Conservation (phyloP, 768 basidiomycete species). For the Leccinum broughii region DNA sequence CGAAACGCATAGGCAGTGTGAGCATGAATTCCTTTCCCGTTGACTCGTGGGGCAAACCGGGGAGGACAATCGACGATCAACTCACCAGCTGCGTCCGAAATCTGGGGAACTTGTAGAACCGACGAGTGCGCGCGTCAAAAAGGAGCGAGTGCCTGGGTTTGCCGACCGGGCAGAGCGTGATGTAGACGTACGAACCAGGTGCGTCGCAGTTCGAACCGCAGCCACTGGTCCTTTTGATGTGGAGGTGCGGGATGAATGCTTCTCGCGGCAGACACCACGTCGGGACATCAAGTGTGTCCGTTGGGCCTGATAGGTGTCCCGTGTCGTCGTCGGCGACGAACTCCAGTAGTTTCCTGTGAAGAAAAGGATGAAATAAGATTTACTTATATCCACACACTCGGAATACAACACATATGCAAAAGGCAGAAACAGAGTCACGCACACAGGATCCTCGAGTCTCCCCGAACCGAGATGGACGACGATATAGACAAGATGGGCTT, state of each 20-base stretch:
- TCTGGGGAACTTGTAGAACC: constrained; percentile 23
- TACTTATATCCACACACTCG: not conserved
- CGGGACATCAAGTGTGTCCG: constrained; percentile 17
- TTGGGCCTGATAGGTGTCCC: constrained; percentile 8
- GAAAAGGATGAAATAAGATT: not conserved
- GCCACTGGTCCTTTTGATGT: not conserved
- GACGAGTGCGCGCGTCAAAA: constrained; percentile 16
- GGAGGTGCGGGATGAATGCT: constrained; percentile 14
- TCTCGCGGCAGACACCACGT: constrained; percentile 13
- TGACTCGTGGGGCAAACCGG: not conserved
- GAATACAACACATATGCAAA: not conserved
- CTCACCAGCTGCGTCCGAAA: constrained; percentile 20
- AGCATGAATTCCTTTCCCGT: not conserved
- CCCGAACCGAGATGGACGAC: constrained; percentile 13
- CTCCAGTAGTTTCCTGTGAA: constrained; percentile 19
- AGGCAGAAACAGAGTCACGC: not conserved
- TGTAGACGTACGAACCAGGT: constrained; percentile 14
- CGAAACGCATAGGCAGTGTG: not conserved
- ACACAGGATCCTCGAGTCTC: constrained; percentile 16
- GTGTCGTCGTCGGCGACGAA: constrained; percentile 21
- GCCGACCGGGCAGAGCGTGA: constrained; percentile 14
- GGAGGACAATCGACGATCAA: not conserved
- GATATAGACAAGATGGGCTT: constrained; percentile 19
- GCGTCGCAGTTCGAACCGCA: constrained; percentile 1
- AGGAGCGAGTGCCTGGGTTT: constrained; percentile 17